Evolutionary conservation across 768 basidiomycete species (phyloP).

Genomic region (Lentinula guzmanii): DNA sequence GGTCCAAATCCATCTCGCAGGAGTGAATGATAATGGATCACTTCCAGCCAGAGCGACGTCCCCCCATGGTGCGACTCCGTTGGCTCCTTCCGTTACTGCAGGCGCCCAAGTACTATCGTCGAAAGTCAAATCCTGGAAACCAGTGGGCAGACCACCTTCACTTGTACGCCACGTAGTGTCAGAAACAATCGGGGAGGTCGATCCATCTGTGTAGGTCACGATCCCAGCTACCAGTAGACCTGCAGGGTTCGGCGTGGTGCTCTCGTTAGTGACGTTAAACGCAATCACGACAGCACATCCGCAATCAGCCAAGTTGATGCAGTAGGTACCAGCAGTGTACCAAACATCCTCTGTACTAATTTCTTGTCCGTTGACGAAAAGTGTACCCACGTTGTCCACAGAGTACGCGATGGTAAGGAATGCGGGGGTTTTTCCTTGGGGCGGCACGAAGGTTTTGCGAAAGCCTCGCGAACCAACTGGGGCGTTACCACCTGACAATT

Average conservation of each 20-base stretch:
- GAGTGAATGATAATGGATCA: conserved; percentile 10
- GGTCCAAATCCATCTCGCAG: conserved; percentile 24
- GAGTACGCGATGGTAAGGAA: conserved; percentile 18
- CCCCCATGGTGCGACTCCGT: conserved; percentile 22
- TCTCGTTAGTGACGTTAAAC: conserved; percentile 21
- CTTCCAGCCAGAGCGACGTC: conserved; percentile 16
- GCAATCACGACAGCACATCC: conserved; percentile 17
- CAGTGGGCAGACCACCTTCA: conserved; percentile 14
- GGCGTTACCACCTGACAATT: conserved; percentile 5
- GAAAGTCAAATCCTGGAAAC: conserved; percentile 17
- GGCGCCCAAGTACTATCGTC: conserved; percentile 18
- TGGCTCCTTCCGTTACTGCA: conserved; percentile 12
- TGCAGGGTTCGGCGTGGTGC: conserved; percentile 13
- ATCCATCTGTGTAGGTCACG: conserved; percentile 21
- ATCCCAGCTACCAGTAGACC: conserved; percentile 20
- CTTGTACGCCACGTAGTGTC: conserved; percentile 17
- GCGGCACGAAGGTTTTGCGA: conserved; percentile 19
- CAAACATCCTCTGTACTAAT: conserved; percentile 16
- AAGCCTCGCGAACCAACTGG: conserved; percentile 16
- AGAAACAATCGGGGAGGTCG: conserved; percentile 16
- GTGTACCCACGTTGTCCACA: conserved; percentile 21
- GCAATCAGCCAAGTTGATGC: conserved; percentile 11
- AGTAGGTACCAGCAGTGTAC: conserved; percentile 12
- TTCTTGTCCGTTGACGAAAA: conserved; percentile 21
- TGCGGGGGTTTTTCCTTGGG: conserved; percentile 17